Conservation (phyloP, 306 rosid genomes). For the Prunus dulcis region DNA sequence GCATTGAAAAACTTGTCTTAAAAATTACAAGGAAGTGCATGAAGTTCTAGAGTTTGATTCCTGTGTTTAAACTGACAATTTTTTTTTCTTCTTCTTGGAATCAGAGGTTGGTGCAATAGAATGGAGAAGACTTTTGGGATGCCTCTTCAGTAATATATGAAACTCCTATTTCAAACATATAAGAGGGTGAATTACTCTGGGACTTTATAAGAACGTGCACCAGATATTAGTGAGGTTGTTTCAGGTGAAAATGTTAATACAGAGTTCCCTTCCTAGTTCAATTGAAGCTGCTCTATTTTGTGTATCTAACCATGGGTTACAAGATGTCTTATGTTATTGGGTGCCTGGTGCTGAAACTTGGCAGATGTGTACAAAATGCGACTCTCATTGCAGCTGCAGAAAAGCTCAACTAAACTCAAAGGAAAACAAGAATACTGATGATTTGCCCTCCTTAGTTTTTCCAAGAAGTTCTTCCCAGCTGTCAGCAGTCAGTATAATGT, state of each 20-base stretch:
- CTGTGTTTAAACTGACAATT: not conserved
- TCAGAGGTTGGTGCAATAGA: conserved; percentile 17
- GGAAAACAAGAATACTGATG: conserved; percentile 38
- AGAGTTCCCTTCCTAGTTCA: conserved; percentile 49
- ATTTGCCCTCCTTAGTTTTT: conserved; percentile 39
- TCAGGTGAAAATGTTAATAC: conserved; percentile 64
- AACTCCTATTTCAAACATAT: conserved; percentile 2
- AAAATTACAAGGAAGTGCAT: not conserved
- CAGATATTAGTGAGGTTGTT: conserved; percentile 28
- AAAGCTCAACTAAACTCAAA: conserved; percentile 41
- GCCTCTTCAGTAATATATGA: not conserved
- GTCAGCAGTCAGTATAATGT: conserved; percentile 52
- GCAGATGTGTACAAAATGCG: conserved; percentile 67
- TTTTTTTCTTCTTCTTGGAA: not conserved
- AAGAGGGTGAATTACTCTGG: conserved; percentile 12
- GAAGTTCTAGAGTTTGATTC: not conserved
- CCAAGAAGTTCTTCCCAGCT: conserved; percentile 39
- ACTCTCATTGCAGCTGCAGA: conserved; percentile 46
- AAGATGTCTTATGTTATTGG: conserved; percentile 44
- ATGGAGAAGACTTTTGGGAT: conserved; percentile 12
- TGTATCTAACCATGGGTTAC: conserved; percentile 43
- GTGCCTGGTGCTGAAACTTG: conserved; percentile 63
- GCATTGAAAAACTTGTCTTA: not conserved
- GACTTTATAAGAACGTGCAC: conserved; percentile 26
- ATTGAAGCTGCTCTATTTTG: conserved; percentile 52